Percentiles rank a stretch among this genome's conserved stretches.
Evolutionary conservation across 345 rosid species (phyloP).

Genomic region (Hibiscus mutabilis): DNA sequence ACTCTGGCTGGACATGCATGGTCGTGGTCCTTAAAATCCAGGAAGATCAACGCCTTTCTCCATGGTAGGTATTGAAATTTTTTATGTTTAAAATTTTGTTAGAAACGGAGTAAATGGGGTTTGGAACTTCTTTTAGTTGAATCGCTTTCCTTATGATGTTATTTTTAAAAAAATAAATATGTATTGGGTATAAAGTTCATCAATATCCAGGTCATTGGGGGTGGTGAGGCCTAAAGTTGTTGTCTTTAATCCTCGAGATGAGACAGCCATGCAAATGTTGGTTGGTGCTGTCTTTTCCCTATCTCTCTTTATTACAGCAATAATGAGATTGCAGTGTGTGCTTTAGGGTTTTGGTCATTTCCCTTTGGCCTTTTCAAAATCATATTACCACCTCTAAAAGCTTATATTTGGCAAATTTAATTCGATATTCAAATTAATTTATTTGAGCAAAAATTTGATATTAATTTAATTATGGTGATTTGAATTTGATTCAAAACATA

Average conservation of each 20-base stretch:
- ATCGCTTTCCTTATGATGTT: constrained; percentile 8
- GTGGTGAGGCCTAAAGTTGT: neutral
- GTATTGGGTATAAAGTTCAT: constrained; percentile 22
- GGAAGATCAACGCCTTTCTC: neutral
- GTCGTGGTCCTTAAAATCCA: neutral
- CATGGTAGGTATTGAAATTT: constrained; percentile 2
- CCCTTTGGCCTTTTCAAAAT: too few species aligned
- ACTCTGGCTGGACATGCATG: neutral
- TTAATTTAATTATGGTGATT: too few species aligned
- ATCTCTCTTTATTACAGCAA: neutral
- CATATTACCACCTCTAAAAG: too few species aligned
- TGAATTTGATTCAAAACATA: too few species aligned
- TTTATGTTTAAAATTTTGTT: neutral
- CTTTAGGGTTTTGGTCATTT: too few species aligned
- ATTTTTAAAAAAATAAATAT: neutral
- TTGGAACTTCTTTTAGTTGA: neutral
- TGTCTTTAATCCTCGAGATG: constrained; percentile 9
- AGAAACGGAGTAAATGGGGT: neutral
- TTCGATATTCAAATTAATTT: too few species aligned
- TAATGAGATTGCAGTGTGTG: neutral
- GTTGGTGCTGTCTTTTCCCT: constrained; percentile 16
- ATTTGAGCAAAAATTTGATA: too few species aligned
- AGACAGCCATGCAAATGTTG: constrained; percentile 19
- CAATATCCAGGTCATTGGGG: constrained; percentile 20
- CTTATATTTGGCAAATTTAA: too few species aligned